These are phyloP conservation scores for Sanghuangporus sanghuang DNA, from an alignment of 1,284 basidiomycete species.

Conservation along the genomic window DNA sequence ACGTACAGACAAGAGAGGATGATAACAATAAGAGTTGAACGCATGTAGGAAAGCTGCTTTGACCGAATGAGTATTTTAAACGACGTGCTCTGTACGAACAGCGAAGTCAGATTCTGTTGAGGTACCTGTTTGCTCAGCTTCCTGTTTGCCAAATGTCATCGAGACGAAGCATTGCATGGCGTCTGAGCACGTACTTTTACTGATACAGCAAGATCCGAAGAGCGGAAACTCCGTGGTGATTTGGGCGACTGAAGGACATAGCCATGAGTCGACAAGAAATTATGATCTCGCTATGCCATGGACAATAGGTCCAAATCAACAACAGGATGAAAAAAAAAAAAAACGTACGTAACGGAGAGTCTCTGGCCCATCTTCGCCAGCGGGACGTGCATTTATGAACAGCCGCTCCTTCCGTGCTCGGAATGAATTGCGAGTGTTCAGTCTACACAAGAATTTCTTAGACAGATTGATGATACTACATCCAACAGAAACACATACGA, in stretches of 20 bases:
- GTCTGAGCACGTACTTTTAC: neutral
- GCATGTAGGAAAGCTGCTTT: neutral
- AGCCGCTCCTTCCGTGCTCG: constrained; percentile 7
- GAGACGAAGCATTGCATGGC: neutral
- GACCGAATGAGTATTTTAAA: neutral
- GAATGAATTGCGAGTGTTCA: constrained; percentile 15
- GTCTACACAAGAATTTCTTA: neutral
- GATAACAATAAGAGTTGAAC: neutral
- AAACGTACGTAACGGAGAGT: neutral
- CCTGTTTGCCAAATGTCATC: neutral
- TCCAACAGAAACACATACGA: constrained; percentile 8
- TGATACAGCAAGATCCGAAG: neutral
- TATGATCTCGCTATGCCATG: neutral
- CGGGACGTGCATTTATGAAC: neutral
- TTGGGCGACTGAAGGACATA: constrained; percentile 9
- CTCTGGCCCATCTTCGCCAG: neutral
- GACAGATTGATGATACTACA: neutral
- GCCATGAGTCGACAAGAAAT: neutral
- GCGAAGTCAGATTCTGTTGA: neutral
- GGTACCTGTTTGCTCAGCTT: neutral
- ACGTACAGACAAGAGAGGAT: neutral
- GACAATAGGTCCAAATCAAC: neutral
- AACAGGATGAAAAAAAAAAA: neutral
- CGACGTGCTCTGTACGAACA: neutral
- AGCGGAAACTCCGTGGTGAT: neutral